These are phyloP conservation scores for Sequoia sempervirens DNA, from an alignment of 75 land plant species.

Conservation along the genomic window DNA sequence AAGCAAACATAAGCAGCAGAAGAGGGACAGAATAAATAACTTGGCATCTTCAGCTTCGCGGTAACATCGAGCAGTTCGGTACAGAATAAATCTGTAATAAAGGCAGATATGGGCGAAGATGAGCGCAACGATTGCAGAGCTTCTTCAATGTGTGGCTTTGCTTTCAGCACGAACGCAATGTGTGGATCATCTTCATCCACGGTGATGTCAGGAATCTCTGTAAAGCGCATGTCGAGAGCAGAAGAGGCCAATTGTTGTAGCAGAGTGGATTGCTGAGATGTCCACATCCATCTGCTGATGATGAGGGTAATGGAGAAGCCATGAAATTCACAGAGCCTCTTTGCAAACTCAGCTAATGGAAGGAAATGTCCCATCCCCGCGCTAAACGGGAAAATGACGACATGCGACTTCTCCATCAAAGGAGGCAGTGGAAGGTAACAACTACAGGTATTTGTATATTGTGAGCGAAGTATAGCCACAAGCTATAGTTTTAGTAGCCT, in stretches of 20 bases:
- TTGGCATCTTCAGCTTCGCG: too few species aligned
- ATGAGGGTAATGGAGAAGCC: background rate
- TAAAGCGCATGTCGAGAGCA: background rate
- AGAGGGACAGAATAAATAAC: too few species aligned
- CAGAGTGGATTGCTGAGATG: background rate
- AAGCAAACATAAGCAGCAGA: too few species aligned
- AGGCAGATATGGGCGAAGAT: constrained; percentile 9
- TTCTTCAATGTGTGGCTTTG: background rate
- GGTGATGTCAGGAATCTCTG: too few species aligned
- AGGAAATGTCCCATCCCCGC: background rate
- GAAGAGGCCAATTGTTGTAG: background rate
- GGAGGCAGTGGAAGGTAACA: too few species aligned
- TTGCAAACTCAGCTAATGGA: background rate
- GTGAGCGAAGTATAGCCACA: too few species aligned
- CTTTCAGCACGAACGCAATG: too few species aligned
- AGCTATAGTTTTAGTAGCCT: too few species aligned
- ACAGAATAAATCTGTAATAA: constrained; percentile 8
- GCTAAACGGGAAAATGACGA: background rate
- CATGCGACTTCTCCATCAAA: background rate
- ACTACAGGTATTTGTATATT: too few species aligned
- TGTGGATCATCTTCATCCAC: too few species aligned
- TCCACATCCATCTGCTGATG: background rate
- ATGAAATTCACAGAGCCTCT: background rate
- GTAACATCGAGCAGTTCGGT: background rate
- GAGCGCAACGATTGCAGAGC: background rate